A percentile compares a stretch with the other conserved stretches of the same genome.
These are phyloP conservation scores for Craterostigma plantagineum DNA, from an alignment of 257 asterid species.

Conservation along the genomic window DNA sequence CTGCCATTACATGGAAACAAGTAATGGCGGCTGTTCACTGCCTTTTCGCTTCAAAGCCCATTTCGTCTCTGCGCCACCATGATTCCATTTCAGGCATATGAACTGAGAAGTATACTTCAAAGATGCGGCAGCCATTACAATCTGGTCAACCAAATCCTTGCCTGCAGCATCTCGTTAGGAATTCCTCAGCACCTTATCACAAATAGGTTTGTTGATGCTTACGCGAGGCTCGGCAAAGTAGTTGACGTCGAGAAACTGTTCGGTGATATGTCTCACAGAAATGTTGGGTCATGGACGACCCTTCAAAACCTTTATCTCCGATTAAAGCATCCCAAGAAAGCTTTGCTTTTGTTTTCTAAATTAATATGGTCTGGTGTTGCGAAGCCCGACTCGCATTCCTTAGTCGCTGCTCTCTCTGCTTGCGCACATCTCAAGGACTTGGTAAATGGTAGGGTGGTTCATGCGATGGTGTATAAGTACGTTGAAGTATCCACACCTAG, in stretches of 20 bases:
- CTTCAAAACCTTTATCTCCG: conserved; percentile 40
- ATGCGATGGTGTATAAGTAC: conserved; percentile 36
- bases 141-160: conserved; percentile 35
- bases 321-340: conserved; percentile 26
- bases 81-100: no score
- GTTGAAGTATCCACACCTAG: conserved; percentile 23
- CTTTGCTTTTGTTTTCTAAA: conserved; percentile 23
- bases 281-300: conserved; percentile 53
- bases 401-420: conserved; percentile 54
- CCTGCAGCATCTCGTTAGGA: conserved; percentile 21
- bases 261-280: conserved; percentile 30
- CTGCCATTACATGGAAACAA: no score
- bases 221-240: conserved; percentile 24
- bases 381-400: conserved; percentile 46
- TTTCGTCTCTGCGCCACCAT: no score
- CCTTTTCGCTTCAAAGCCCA: no score
- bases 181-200: conserved; percentile 23
- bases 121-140: conserved; percentile 19
- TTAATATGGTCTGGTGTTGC: conserved; percentile 14
- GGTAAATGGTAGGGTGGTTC: conserved; percentile 30
- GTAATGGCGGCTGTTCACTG: not conserved
- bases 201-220: conserved; percentile 29
- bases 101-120: conserved; percentile 18
- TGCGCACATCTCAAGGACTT: conserved; percentile 37
- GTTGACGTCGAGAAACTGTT: conserved; percentile 27